Evolutionary conservation across 441 rosid genomes (phyloP), one percentile per base, ranked within the genome.

Genomic region (Pelargonium australe): DNA sequence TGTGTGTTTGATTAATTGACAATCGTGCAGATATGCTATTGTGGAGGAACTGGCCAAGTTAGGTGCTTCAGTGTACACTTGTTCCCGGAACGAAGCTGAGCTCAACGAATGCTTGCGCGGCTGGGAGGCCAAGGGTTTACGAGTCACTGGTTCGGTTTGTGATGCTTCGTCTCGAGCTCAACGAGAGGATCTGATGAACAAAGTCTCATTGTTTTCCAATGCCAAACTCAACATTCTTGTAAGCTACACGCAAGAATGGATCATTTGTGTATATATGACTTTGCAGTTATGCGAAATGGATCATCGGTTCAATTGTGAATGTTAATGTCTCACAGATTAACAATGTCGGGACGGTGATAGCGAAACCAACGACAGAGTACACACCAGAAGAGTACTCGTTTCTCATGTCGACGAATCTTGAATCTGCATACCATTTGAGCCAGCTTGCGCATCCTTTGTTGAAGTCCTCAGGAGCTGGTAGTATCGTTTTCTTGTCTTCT

Each of bases 401-500:
- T 61, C 4, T 64, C 10, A 69, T 67, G 74, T 14, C 68, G 2
- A 78, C 74, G 7, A 73, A 79, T 60, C 63, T 79, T 9, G 71
- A 73, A 41, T 67, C 71, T 0, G 66, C 65, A 47, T 70, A 67
- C 63, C 69, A 76, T 34, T 2, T 78, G 4, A 68, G 67, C 47
- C 45, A 72, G 57, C 70, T 78, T 1, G 66, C 76, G 0, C 64
- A 78, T 44, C 78, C 76, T 0, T 66, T 73, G 8, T 17, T 73
- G 65, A 73, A 73, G 62, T 71, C 70, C 14, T 77, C 72, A 2
- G 67, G 70, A 13, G 47, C 64, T 0, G 76, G 68, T 47, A 71
- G 70, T 9, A 25, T 74, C 10, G 78, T 72, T 2, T 77, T 80
- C 41, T 4, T 73, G 12, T 70, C 80, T 9, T 73, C 77, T 0